Base-by-base conservation (phyloP, 208 protist genomes). In the Crithidia mellificae region DNA sequence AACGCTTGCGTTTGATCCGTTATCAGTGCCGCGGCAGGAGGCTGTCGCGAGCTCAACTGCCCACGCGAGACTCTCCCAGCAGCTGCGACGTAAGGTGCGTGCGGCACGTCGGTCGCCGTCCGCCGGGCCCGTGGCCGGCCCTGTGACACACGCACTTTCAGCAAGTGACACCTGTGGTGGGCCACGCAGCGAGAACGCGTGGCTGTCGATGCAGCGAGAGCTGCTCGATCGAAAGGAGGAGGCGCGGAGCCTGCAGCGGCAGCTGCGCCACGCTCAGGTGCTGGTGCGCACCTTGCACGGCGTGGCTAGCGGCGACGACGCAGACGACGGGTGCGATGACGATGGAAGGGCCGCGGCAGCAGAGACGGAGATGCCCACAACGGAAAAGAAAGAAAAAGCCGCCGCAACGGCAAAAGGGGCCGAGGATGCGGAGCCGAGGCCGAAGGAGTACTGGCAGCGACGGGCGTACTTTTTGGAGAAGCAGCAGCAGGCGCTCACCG, bases 401-500 rank as follows among this genome's bases (percentile, higher is more conserved):
- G 41, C 4, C 6, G 41, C 41, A 6, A 15, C 41, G 41, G 12
- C 17, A 22, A 55, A 43, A n/a, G 68, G 14, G 27, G 34, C 5
- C 22, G 71, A 32, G 19, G 24, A 3, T 14, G 36, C 30, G 1
- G 53, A 54, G 29, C 44, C 39, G 5, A 43, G 63, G 1, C 63
- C 62, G 36, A 59, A 36, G 27, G 68, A 72, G 30, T 66, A 71
- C 58, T 74, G 76, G 51, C 63, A 55, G n/a, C 61, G 68, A 43
- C 78, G 78, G 1, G 69, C 77, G 9, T 71, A 64, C 49, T 78
- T 77, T 25, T 58, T 91, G 17, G 67, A 84, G 41, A 56, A 50
- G 58, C 55, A 72, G 39, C 58, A 88, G 27, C 57, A 68, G 24
- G 55, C 74, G 38, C 63, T 77, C 14, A 47, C 50, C 41, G 41